These are phyloP conservation scores for Phialemonium atrogriseum DNA, from an alignment of 2,329 filamentous ascomycete species.

Conservation along the genomic window DNA sequence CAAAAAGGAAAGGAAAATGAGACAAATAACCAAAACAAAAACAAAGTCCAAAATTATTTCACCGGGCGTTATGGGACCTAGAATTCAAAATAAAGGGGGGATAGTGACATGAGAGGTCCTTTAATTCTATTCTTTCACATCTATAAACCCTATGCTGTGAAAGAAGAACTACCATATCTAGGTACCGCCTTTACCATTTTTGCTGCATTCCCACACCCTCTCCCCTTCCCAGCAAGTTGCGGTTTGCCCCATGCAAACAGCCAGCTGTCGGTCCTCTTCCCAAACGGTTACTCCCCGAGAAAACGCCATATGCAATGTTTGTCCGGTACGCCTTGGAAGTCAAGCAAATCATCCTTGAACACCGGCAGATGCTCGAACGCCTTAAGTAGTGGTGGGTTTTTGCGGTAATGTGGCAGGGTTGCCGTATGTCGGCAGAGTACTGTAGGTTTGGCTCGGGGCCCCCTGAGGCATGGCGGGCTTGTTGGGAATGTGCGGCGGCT, in stretches of 20 bases:
- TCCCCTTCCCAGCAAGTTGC: no score
- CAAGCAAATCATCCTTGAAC: slow-evolving; percentile 5
- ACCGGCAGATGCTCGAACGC: slow-evolving; percentile 13
- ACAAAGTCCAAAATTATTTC: slow-evolving; percentile 4
- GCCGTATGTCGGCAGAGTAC: slow-evolving; percentile 48
- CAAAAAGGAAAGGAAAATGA: no score
- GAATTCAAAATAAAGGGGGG: slow-evolving; percentile 1
- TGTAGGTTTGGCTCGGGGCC: slow-evolving; percentile 35
- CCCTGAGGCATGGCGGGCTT: slow-evolving; percentile 36
- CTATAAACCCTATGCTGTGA: slow-evolving; percentile 8
- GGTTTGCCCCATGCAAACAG: no score
- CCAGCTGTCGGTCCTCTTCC: no score
- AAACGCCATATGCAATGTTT: no score
- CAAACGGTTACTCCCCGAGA: slow-evolving; percentile 13
- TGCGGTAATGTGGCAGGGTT: slow-evolving; percentile 53
- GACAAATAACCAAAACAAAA: slow-evolving; percentile 1
- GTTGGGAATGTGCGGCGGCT: slow-evolving; percentile 32
- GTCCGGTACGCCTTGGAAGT: no score
- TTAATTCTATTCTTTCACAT: slow-evolving; percentile 10
- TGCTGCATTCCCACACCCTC: neutral
- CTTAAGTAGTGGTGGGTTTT: slow-evolving; percentile 42
- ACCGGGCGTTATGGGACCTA: neutral
- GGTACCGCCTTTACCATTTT: no score
- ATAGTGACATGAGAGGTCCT: neutral
- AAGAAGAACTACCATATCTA: no score